Base-by-base conservation (phyloP, 441 rosid genomes). In the Populus hybrid region DNA sequence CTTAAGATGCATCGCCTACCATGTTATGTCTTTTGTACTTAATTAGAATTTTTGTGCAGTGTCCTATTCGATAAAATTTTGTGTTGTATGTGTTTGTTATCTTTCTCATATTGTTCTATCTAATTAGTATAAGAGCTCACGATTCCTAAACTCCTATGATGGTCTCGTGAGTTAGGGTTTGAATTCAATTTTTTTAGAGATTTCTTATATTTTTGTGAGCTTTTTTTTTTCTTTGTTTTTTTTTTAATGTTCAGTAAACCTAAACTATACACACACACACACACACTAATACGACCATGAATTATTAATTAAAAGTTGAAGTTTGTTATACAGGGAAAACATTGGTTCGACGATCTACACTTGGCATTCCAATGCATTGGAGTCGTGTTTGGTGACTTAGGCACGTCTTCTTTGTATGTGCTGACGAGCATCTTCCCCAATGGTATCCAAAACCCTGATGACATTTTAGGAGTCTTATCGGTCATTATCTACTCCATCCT, bases 301-400 rank as follows among this genome's bases (percentile, higher is more conserved):
- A 50, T 50, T 14, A 50, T 50, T 16, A 50, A 50, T 50, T 14
- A 14, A 50, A 50, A 50, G 1, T 50, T 50, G 0, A 50, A 50
- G 59, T 6, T 50, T 50, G 16, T 50, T 5, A 50, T 50, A 7
- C 6, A 5, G 0, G n/a, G 59, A 8, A 50, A 50, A 50, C 1
- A 50, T 50, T 50, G 59, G 59, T 50, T 16, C 2, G 3, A 0
- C 7, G 0, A 16, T 50, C 6, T 50, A 4, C 59, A 5, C 2
- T 50, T 50, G 59, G 74, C 85, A 67, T 83, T 83, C 73, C 83
- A 80, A 59, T 77, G 85, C 67, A 79, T 80, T 16, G 85, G 83
- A 28, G 71, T 83, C 46, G 83, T 83, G 66, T 77, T 46, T 5
- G 85, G 83, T 21, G 85, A 83, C 65, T 61, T 80, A 10, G 83